Evolutionary conservation across 768 basidiomycete species (phyloP), one percentile per base, ranked within the genome.

Genomic region (Pseudohyphozyma bogoriensis): DNA sequence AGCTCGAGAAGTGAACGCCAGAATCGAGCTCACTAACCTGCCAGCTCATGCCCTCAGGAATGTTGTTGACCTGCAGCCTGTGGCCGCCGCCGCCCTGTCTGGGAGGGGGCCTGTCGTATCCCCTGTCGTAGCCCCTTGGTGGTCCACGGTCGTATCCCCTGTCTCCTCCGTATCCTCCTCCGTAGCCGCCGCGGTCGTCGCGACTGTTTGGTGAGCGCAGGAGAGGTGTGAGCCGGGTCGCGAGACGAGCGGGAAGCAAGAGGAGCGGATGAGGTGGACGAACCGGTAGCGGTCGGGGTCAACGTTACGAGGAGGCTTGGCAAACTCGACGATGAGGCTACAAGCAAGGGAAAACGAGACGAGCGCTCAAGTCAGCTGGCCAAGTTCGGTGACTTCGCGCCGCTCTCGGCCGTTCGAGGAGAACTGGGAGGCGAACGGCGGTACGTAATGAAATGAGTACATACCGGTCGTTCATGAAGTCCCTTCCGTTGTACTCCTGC

Each of bases 1-100:
- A 13, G 28, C 26, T n/a, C 24, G 22, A 26, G 22, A 28, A 46
- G 20, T 13, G 24, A 26, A 4, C 4, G 13, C 18, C 11, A 22
- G 24, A n/a, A 46, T n/a, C 24, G 26, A 46, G 3, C 12, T n/a
- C 7, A 51, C 64, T 58, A 18, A 97, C 92, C 90, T 97, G 92
- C 92, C 92, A 97, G 75, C 91, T 95, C 49, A 90, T 93, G 73
- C 92, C 88, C 72, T 86, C 84, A 67, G 90, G 88, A 66, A 97
- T 82, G 57, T 89, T 89, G 40, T 85, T 82, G 60, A 99, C 89
- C 62, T 86, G 79, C 58, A 96, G 78, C 67, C 59, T 20, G 79
- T 67, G 62, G 26, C 68, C 69, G 18, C 47, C 56, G 35, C 78
- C 44, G 77, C 79, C 58, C 81, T 81, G 65, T 74, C n/a, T n/a